Evolutionary conservation across 768 basidiomycete species (phyloP).

Genomic region (Fibroporia radiculosa): DNA sequence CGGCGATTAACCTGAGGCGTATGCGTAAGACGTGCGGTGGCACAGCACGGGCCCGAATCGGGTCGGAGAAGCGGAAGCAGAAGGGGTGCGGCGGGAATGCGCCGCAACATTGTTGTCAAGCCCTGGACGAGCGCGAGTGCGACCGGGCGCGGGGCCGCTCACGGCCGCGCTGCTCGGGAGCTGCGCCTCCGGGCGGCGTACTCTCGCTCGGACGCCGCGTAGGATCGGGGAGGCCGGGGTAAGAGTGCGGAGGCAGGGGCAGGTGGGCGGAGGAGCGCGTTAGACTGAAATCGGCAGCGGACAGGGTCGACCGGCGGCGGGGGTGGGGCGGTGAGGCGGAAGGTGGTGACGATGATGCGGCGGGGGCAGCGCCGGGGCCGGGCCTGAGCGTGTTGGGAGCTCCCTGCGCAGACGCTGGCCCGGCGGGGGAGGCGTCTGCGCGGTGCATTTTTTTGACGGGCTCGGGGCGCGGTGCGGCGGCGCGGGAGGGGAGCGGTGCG

Average conservation of each 20-base stretch:
- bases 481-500: too few relatives aligned
- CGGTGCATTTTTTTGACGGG: slow-evolving; percentile 70
- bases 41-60: too few relatives aligned
- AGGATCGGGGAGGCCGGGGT: too few relatives aligned
- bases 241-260: too few relatives aligned
- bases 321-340: neutral
- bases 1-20: too few relatives aligned
- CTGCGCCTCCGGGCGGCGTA: too few relatives aligned
- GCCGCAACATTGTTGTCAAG: neutral
- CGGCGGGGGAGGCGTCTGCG: slow-evolving; percentile 67
- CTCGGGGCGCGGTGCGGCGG: slow-evolving; percentile 9
- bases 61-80: neutral
- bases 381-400: slow-evolving; percentile 14
- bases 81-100: neutral
- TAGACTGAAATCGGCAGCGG: neutral
- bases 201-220: too few relatives aligned
- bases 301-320: neutral
- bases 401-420: slow-evolving; percentile 69
- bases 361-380: slow-evolving; percentile 11
- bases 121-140: neutral
- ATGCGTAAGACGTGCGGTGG: too few relatives aligned
- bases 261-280: neutral
- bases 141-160: too few relatives aligned
- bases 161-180: too few relatives aligned
- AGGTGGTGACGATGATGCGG: neutral